Evolutionary conservation across 2,329 filamentous ascomycete genomes (phyloP), one percentile per base, ranked within the genome.

Genomic region (Coniella lustricola): DNA sequence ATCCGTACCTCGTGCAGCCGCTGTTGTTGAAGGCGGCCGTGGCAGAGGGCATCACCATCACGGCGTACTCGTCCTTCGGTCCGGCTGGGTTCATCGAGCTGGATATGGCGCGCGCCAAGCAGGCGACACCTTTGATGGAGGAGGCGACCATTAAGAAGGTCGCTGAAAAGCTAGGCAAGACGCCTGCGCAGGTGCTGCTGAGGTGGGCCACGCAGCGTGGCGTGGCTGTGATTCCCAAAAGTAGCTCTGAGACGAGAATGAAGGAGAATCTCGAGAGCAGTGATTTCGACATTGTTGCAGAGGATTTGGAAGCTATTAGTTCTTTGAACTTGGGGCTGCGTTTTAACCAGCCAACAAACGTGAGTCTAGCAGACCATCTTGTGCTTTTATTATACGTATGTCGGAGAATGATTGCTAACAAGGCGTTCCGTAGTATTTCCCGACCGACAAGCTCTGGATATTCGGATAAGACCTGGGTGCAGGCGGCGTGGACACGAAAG

Each of bases 131-230:
- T 46, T 75, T 94, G 50, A 84, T 94, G 64, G 76, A 90, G 62
- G 77, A 88, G 65, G 68, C 77, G 17, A 67, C 75, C 46, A 74
- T 95, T 65, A 80, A 76, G 58, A 63, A 59, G 43, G 76, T 90
- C 54, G 83, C 87, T 16, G 66, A 75, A 59, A 89, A 86, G 72
- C 73, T 87, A 62, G 71, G 71, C 64, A 88, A 85, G 74, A 81
- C 82, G 8, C 75, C 87, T 7, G 85, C 87, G 14, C 89, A 95
- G 76, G 76, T 95, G 22, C 76, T 95, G 53, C 75, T 95, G 57
- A 79, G 89, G 59, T 95, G 90, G 90, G 81, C 88, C 18, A 94
- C 89, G 14, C 88, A 94, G 75, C 77, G 85, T 44, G 82, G 81
- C 29, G 73, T 93, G 49, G 85, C 87, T 41, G 85, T 93, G 58